Base-by-base conservation (phyloP, 257 asterid genomes). In the Penstemon eatonii region DNA sequence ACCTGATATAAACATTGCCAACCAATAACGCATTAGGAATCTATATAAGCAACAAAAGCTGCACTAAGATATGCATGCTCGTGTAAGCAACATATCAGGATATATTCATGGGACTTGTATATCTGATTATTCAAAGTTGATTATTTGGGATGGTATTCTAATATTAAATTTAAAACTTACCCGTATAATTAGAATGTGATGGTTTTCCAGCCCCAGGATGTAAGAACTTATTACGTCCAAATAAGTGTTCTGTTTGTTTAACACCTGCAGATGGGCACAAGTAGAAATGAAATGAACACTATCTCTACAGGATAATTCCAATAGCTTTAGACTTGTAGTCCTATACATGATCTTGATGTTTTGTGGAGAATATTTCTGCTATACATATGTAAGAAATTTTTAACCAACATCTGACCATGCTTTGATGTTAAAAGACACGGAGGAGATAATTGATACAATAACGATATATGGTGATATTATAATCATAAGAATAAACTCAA, bases 191-290 rank as follows among this genome's bases (percentile, higher is more conserved):
- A 63, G 84, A 74, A 75, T 56, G 73, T 25, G 82, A 76, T 18
- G 68, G 68, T 73, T 67, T 81, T 78, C 81, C 85, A 67, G 89
- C 76, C 68, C 73, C 79, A 71, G 78, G 78, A 43, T 65, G 56
- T 55, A 87, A 78, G 76, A 87, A 76, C 70, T 83, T 89, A 65
- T 76, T 78, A 67, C 73, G 73, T 39, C 87, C 92, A 63, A 67
- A 62, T 45, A 87, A 66, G 54, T 71, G 81, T 52, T 82, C 90
- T 18, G 79, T 54, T 56, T 61, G 83, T 74, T 78, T 80, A 52
- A 67, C 11, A 68, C 95, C 92, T 83, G 84, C 70, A 69, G 12
- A 68, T 66, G 56, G 3, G 18, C 18, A 15, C 18, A 15, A 15
- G 18, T 15, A 15, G 18, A 15, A 15, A 15, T 15, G 18, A 15